phyloP scores from a whole-genome alignment of 2,329 filamentous ascomycete genomes.

The Teratosphaeria nubilosa region DNA sequence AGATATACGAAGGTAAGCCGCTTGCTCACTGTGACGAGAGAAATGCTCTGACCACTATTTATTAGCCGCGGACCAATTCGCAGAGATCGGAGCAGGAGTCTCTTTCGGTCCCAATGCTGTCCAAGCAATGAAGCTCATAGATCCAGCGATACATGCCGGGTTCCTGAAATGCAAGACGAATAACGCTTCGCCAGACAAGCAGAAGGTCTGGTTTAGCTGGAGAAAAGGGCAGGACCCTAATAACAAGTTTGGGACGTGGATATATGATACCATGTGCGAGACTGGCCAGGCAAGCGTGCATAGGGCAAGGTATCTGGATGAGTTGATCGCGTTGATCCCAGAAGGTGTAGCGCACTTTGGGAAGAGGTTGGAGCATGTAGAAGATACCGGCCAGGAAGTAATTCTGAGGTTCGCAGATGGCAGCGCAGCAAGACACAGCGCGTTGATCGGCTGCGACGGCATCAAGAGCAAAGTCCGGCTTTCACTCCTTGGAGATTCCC shows the following conservation, averaged over 20 bases:
- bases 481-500: conserved; percentile 40
- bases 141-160: conserved; percentile 32
- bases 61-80: conserved; percentile 38
- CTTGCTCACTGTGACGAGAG: background rate
- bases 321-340: conserved; percentile 40
- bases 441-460: conserved; percentile 53
- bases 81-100: conserved; percentile 48
- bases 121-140: conserved; percentile 43
- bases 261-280: conserved; percentile 13
- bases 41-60: background rate
- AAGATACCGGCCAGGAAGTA: conserved; percentile 17
- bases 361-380: conserved; percentile 18
- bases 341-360: conserved; percentile 23
- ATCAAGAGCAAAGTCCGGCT: conserved; percentile 48
- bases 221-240: conserved; percentile 22
- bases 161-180: conserved; percentile 32
- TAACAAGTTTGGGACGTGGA: conserved; percentile 13
- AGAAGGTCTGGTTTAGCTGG: conserved; percentile 30
- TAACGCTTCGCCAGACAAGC: conserved; percentile 24
- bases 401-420: conserved; percentile 36
- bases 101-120: conserved; percentile 46
- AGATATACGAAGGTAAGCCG: conserved; percentile 7
- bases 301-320: conserved; percentile 40
- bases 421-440: conserved; percentile 31
- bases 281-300: conserved; percentile 29